phyloP scores from a whole-genome alignment of 805 yeast species.

The Wickerhamomyces kurtzmanii region DNA sequence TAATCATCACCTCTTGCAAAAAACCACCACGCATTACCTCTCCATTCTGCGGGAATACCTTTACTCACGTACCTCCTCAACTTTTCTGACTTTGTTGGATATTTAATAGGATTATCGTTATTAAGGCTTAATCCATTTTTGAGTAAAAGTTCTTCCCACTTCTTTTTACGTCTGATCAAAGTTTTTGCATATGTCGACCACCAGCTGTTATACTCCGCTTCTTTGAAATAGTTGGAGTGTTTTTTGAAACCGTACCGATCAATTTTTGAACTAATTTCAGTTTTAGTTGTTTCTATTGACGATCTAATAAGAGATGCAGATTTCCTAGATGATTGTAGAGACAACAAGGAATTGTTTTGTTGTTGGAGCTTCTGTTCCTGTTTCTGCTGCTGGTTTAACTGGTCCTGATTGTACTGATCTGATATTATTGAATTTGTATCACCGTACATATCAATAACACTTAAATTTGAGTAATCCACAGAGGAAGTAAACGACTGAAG shows the following conservation, averaged over 20 bases:
- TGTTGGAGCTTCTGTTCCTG: background rate
- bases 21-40: slow-evolving; percentile 96
- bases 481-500: slow-evolving; percentile 1
- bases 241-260: slow-evolving; percentile 90
- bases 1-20: slow-evolving; percentile 80
- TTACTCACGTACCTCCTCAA: slow-evolving; percentile 74
- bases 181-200: slow-evolving; percentile 58
- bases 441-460: slow-evolving; percentile 26
- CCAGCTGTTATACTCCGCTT: slow-evolving; percentile 63
- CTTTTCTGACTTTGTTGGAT: slow-evolving; percentile 73
- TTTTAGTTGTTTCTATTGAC: slow-evolving; percentile 6
- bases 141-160: slow-evolving; percentile 65
- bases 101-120: slow-evolving; percentile 47
- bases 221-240: slow-evolving; percentile 40
- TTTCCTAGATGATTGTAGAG: slow-evolving; percentile 5
- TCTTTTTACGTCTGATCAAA: slow-evolving; percentile 52
- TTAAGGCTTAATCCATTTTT: slow-evolving; percentile 51
- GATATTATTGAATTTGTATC: slow-evolving; percentile 12
- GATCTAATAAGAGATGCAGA: slow-evolving; percentile 6
- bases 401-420: too few species aligned
- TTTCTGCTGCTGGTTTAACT: slow-evolving; percentile 1
- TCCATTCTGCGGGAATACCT: slow-evolving; percentile 96
- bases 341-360: background rate
- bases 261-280: slow-evolving; percentile 15
- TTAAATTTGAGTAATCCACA: slow-evolving; percentile 18